Base-by-base conservation (phyloP, 2,329 filamentous ascomycete species). In the Drechslera avenae region DNA sequence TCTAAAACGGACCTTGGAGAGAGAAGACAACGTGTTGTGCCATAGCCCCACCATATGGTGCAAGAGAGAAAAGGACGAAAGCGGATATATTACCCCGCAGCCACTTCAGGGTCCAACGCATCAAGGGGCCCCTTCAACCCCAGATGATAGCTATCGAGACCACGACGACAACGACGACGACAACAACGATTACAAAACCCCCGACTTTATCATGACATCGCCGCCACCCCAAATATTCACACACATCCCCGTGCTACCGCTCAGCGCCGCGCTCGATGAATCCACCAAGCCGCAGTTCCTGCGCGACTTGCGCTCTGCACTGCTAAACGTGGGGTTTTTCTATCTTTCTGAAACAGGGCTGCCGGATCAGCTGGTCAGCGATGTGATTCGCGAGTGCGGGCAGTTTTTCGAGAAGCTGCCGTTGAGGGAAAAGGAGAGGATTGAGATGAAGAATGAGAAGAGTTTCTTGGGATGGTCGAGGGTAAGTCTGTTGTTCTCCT, bases 241-340 rank as follows among this genome's bases (percentile, higher is more conserved):
- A 2, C 81, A 83, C 2, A 86, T 96, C 50, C 91, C 91, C 1
- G 83, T 94, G 44, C 81, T 96, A 30, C 89, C 93, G 69, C 81
- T 95, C 52, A 83, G 87, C 12, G 77, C 83, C 17, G 87, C 90
- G 32, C 77, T 79, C 57, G 75, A 85, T 60, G 79, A 83, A 14
- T 86, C 77, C 4, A 91, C 88, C 0, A 95, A 94, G 74, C 82
- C 88, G 2, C 76, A 76, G 26, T 94, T 96, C 64, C 81, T 95
- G 0, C 73, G 77, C 1, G 79, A 89, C 46, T 80, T 96, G 26
- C 87, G 88, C 13, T 79, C 88, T 72, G 89, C 90, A 0, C 76
- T 96, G 26, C 83, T 96, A 64, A 88, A 93, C 69, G 89, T 95
- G n/a, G 91, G 91, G 1, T 96, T 96, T 66, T 73, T 95, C 17